Base-by-base conservation (phyloP, 176 grass and related monocot genomes). In the Oryza officinalis region DNA sequence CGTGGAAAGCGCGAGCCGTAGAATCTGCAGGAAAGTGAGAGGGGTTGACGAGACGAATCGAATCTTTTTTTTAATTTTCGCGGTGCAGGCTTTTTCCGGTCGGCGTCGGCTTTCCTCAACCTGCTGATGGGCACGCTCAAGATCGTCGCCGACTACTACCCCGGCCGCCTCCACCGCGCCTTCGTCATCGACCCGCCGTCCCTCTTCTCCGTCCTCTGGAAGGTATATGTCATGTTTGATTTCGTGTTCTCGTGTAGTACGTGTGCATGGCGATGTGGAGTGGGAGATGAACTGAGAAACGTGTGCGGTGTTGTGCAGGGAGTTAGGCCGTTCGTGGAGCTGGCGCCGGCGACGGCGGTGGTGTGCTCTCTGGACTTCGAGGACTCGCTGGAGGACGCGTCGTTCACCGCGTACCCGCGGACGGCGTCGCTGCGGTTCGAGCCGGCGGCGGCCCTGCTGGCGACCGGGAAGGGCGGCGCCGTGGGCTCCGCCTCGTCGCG, bases 181-280 rank as follows among this genome's bases (percentile, higher is more conserved):
- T 99, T 99, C 94, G 86, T 94, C 82, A 96, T 96, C 87, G 97
- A 99, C 65, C 87, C 97, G 44, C 97, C 97, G 1, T 94, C 97
- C 10, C 79, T 99, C 81, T 99, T 99, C 87, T 96, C 93, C 37
- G 88, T 96, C 61, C 88, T 99, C 69, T 99, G 97, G 97, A 99
- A 99, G 97, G 97, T 99, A 86, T 99, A 84, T 10, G 15, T 54
- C 45, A 27, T 43, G 26, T 18, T 54, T 17, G 4, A 22, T 54
- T 27, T 4, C 26, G 71, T 15, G 10, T 28, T 12, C 5, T 30
- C 27, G 40, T 45, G 32, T 32, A 32, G 32, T 30, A 30, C 28
- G 41, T 20, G 41, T 80, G 18, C 18, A 23, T 64, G 13, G 8
- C 13, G 2, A 23, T 64, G 13, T 4, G 8, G 1, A 43, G 32